phyloP scores from a whole-genome alignment of 2,329 filamentous ascomycete genomes.

The Ophiostoma sp. region DNA sequence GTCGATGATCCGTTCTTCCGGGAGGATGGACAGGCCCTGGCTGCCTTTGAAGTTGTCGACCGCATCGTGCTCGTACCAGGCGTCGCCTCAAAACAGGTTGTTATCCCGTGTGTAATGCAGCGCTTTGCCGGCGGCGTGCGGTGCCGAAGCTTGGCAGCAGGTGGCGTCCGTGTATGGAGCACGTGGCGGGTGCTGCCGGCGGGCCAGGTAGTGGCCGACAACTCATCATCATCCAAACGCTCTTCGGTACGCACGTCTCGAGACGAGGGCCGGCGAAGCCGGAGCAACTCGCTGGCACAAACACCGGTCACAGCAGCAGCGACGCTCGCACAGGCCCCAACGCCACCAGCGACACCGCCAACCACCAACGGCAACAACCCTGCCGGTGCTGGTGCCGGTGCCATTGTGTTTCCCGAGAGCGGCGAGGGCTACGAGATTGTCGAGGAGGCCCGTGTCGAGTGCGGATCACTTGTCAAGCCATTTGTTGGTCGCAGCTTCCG shows the following conservation, averaged over 20 bases:
- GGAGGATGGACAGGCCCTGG: constrained; percentile 35
- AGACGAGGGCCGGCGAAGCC: background rate
- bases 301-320: background rate
- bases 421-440: constrained; percentile 38
- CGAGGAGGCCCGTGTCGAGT: constrained; percentile 39
- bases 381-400: background rate
- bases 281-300: background rate
- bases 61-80: constrained; percentile 45
- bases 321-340: background rate
- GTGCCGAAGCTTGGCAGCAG: constrained; percentile 46
- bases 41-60: constrained; percentile 39
- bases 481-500: constrained; percentile 40
- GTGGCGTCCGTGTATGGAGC: constrained; percentile 47
- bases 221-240: constrained; percentile 7
- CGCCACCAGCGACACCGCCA: constrained; percentile 6
- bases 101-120: constrained; percentile 48
- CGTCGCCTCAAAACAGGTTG: constrained; percentile 42
- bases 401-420: background rate
- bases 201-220: constrained; percentile 28
- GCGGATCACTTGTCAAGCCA: constrained; percentile 38
- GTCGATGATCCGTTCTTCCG: constrained; percentile 46
- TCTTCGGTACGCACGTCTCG: constrained; percentile 12
- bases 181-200: constrained; percentile 38
- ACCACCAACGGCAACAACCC: background rate
- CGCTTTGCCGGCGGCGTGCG: constrained; percentile 44